These are phyloP conservation scores for Phytophthora melonis DNA, from an alignment of 352 stramenopile species.

Conservation along the genomic window DNA sequence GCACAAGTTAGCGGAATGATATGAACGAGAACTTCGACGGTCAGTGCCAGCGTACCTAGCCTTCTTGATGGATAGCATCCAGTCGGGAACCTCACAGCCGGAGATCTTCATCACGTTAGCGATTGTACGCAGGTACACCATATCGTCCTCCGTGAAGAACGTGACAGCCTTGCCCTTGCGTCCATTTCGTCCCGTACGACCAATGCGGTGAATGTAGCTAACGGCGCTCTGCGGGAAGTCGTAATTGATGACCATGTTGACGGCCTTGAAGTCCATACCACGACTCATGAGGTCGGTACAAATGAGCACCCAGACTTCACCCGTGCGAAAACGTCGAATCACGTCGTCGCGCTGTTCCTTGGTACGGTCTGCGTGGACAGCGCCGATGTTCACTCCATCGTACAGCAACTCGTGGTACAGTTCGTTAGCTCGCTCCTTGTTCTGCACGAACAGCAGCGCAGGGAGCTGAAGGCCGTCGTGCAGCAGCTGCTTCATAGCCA, in stretches of 20 bases:
- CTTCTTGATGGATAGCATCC: slow-evolving; percentile 98
- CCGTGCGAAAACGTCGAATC: slow-evolving; percentile 96
- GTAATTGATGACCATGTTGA: slow-evolving; percentile 99
- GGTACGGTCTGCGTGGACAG: slow-evolving; percentile 97
- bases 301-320: slow-evolving; percentile 98
- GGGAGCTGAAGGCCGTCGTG: slow-evolving; percentile 95
- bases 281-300: slow-evolving; percentile 99
- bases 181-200: slow-evolving; percentile 94
- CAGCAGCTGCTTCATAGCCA: slow-evolving; percentile 95
- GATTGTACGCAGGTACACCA: slow-evolving; percentile 95
- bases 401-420: slow-evolving; percentile 98
- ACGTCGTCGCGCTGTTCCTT: slow-evolving; percentile 94
- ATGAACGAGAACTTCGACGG: slow-evolving; percentile 2
- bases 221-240: slow-evolving; percentile 96
- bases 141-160: slow-evolving; percentile 98
- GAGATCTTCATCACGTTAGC: slow-evolving; percentile 99
- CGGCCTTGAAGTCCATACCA: slow-evolving; percentile 99
- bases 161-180: slow-evolving; percentile 95
- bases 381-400: slow-evolving; percentile 98
- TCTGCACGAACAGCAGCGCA: slow-evolving; percentile 98
- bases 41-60: slow-evolving; percentile 57
- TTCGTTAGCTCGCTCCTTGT: slow-evolving; percentile 98
- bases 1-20: neutral
- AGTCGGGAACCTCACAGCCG: slow-evolving; percentile 97
- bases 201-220: slow-evolving; percentile 98